Percentiles rank a stretch among this genome's conserved stretches.
Evolutionary conservation across 2,329 filamentous ascomycete species (phyloP).

Genomic region (Nannizziopsis arthrosporioides): DNA sequence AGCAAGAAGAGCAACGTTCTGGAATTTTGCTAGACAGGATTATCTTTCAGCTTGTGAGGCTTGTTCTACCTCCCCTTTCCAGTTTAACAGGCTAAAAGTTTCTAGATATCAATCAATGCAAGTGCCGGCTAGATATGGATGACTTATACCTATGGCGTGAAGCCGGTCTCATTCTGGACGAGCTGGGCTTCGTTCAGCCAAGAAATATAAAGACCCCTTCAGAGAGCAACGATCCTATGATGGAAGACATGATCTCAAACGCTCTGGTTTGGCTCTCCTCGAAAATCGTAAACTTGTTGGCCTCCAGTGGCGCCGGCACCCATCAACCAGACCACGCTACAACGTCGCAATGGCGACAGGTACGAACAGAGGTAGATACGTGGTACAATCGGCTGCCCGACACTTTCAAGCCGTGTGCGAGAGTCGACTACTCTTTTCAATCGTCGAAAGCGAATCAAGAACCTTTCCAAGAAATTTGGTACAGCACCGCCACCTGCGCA

Average conservation of each 20-base stretch:
- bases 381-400: slow-evolving; percentile 50
- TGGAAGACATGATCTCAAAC: slow-evolving; percentile 54
- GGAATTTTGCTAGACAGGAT: slow-evolving; percentile 56
- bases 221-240: slow-evolving; percentile 38
- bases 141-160: slow-evolving; percentile 54
- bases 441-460: slow-evolving; percentile 24
- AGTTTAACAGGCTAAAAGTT: not conserved
- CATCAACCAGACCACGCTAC: slow-evolving; percentile 32
- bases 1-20: slow-evolving; percentile 50
- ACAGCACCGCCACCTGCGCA: slow-evolving; percentile 53
- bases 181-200: slow-evolving; percentile 40
- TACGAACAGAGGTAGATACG: slow-evolving; percentile 46
- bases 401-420: slow-evolving; percentile 47
- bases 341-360: slow-evolving; percentile 39
- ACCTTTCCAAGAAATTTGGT: slow-evolving; percentile 48
- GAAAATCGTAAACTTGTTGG: slow-evolving; percentile 55
- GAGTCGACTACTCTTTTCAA: slow-evolving; percentile 31
- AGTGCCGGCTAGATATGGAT: slow-evolving; percentile 50
- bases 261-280: slow-evolving; percentile 54
- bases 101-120: slow-evolving; percentile 45
- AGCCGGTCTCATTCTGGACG: slow-evolving; percentile 48
- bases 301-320: slow-evolving; percentile 33
- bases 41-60: slow-evolving; percentile 50
- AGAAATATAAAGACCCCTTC: slow-evolving; percentile 29
- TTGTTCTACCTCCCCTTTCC: not conserved